Conservation (phyloP, 805 yeast genomes). For the Monosporozyma yasuniensis region DNA sequence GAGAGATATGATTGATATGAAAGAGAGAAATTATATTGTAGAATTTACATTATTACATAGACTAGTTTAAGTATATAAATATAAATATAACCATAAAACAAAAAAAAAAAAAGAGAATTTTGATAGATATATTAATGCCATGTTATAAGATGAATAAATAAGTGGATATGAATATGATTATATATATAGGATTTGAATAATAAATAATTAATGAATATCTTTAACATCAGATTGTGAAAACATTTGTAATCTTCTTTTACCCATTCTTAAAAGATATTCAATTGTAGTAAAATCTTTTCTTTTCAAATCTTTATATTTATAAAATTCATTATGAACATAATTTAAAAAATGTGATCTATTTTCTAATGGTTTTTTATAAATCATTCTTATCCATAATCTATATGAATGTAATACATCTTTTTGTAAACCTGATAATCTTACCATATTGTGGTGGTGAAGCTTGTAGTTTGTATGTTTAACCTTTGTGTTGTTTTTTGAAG, state of each 20-base stretch:
- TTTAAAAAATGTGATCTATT: slow-evolving; percentile 36
- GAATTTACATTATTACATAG: slow-evolving; percentile 47
- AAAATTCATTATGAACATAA: slow-evolving; percentile 56
- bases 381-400: slow-evolving; percentile 39
- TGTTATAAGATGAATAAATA: no score
- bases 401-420: slow-evolving; percentile 44
- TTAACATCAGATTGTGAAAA: slow-evolving; percentile 63
- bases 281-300: slow-evolving; percentile 78
- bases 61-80: neutral
- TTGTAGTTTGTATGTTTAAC: no score
- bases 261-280: slow-evolving; percentile 74
- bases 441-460: slow-evolving; percentile 22
- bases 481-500: no score
- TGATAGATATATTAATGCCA: no score
- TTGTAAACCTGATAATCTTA: slow-evolving; percentile 39
- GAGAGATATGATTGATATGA: slow-evolving; percentile 79
- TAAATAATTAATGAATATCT: slow-evolving; percentile 40
- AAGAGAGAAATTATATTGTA: slow-evolving; percentile 64
- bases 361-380: slow-evolving; percentile 39
- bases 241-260: slow-evolving; percentile 63
- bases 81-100: neutral
- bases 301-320: slow-evolving; percentile 44
- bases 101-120: no score
- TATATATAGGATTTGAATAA: neutral
- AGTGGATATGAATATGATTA: no score